Percentiles rank a stretch among this genome's conserved stretches.
Evolutionary conservation across 805 yeast genomes (phyloP).

Genomic region (Lachancea thermotolerans): DNA sequence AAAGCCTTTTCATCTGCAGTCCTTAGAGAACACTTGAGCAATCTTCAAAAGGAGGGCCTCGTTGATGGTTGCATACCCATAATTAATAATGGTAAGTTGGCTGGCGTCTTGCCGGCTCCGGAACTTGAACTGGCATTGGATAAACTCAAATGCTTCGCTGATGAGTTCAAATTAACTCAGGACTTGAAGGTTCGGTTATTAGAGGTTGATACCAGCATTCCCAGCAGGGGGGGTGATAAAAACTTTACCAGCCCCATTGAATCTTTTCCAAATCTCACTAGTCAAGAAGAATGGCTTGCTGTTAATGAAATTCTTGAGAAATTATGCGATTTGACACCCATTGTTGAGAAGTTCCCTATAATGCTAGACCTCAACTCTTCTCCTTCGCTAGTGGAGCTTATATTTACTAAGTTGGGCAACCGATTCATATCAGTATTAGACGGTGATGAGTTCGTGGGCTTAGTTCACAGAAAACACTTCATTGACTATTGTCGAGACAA

Average conservation of each 20-base stretch:
- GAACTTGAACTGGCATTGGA: constrained; percentile 49
- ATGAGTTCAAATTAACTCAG: constrained; percentile 1
- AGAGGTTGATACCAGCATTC: neutral
- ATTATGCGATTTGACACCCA: constrained; percentile 36
- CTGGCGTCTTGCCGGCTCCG: constrained; percentile 44
- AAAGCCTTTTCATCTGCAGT: constrained; percentile 30
- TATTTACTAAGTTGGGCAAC: constrained; percentile 47
- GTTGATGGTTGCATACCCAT: constrained; percentile 50
- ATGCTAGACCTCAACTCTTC: constrained; percentile 43
- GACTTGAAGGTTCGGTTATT: constrained; percentile 4
- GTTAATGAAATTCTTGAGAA: constrained; percentile 16
- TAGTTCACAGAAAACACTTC: constrained; percentile 47
- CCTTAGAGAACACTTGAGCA: constrained; percentile 32
- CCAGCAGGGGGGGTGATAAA: neutral
- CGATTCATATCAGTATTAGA: constrained; percentile 41
- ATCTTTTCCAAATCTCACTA: neutral
- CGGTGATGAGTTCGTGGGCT: constrained; percentile 43
- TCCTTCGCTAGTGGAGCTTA: constrained; percentile 42
- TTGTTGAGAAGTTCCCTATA: constrained; percentile 42
- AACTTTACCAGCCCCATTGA: neutral
- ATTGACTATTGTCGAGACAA: constrained; percentile 36
- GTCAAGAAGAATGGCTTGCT: constrained; percentile 1
- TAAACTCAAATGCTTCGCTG: constrained; percentile 10
- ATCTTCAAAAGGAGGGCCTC: constrained; percentile 37
- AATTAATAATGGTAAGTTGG: constrained; percentile 31